Conservation (phyloP, 2,329 filamentous ascomycete species). For the Trichoderma citrinoviride region DNA sequence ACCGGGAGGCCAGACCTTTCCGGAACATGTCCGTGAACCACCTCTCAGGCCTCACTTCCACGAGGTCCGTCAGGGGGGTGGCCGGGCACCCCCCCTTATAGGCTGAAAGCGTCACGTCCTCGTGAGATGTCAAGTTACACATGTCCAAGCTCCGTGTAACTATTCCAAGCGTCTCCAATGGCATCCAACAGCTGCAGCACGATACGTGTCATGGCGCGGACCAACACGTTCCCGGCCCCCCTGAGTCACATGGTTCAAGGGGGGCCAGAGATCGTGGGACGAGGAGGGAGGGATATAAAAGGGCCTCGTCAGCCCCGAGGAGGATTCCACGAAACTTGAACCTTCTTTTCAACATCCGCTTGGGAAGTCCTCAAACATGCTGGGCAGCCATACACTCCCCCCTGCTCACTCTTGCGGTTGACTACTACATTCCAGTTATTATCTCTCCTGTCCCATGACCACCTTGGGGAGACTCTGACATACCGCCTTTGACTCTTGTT, state of each 20-base stretch:
- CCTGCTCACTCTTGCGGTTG: neutral
- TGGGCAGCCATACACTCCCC: neutral
- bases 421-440: neutral
- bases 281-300: conserved; percentile 5
- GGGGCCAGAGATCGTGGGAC: neutral
- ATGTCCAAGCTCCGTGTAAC: neutral
- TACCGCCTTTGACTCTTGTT: neutral
- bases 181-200: neutral
- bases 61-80: neutral
- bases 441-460: neutral
- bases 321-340: neutral
- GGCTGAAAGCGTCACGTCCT: neutral
- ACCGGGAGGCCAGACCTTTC: neutral
- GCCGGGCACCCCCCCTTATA: neutral
- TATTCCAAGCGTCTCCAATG: conserved; percentile 3
- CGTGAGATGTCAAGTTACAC: conserved; percentile 18
- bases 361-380: neutral
- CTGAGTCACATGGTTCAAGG: neutral
- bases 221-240: too few species aligned
- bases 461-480: neutral
- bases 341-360: neutral
- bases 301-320: neutral
- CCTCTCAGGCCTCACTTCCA: neutral
- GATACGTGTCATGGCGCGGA: neutral
- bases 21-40: neutral